phyloP scores from a whole-genome alignment of 1,284 basidiomycete species.

The Sporisorium scitamineum region DNA sequence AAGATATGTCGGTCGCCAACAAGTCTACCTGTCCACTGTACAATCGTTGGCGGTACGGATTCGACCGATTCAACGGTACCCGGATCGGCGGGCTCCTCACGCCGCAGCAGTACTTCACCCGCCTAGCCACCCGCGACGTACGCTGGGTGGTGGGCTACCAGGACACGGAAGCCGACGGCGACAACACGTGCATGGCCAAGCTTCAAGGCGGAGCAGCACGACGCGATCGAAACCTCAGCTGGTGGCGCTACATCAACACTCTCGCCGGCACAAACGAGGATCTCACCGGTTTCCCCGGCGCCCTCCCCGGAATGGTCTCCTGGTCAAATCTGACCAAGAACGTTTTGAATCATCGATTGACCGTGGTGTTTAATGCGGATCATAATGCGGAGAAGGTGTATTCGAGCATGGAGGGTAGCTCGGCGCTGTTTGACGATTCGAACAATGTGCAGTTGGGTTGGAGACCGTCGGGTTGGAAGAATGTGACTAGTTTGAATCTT shows the following conservation, averaged over 20 bases:
- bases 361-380: constrained; percentile 57
- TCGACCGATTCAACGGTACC: constrained; percentile 56
- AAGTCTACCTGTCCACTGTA: constrained; percentile 52
- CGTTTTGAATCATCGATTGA: constrained; percentile 49
- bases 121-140: constrained; percentile 58
- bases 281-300: constrained; percentile 62
- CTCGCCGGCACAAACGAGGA: constrained; percentile 60
- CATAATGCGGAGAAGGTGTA: constrained; percentile 62
- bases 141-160: constrained; percentile 63
- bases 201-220: constrained; percentile 64
- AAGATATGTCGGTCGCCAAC: constrained; percentile 42
- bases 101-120: constrained; percentile 58
- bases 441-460: constrained; percentile 61
- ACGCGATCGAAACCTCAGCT: constrained; percentile 63
- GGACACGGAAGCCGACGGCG: constrained; percentile 57
- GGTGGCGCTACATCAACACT: constrained; percentile 66
- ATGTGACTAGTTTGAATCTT: constrained; percentile 22
- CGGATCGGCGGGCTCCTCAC: constrained; percentile 9
- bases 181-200: constrained; percentile 66
- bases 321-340: constrained; percentile 53
- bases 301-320: constrained; percentile 16
- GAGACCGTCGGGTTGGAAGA: constrained; percentile 63
- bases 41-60: constrained; percentile 67
- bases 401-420: constrained; percentile 50
- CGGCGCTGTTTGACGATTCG: constrained; percentile 57